These are phyloP conservation scores for Carex scoparia DNA, from an alignment of 176 grass and related monocot genomes.

Conservation along the genomic window DNA sequence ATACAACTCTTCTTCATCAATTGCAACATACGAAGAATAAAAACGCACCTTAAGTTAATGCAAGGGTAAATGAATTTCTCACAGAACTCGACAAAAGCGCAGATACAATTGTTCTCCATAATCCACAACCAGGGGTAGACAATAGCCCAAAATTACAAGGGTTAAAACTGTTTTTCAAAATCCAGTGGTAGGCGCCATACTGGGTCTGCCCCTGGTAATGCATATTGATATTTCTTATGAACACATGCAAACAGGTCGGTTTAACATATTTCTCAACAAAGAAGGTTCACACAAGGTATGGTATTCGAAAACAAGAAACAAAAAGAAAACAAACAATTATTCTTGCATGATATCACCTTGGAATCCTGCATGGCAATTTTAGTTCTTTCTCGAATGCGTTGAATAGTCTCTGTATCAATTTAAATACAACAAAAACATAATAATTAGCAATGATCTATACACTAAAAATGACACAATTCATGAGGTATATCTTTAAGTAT, in stretches of 20 bases:
- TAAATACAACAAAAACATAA: conserved; percentile 8
- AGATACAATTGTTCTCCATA: background rate
- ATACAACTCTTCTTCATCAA: background rate
- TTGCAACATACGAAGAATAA: background rate
- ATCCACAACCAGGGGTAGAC: no score
- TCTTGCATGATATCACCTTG: conserved; percentile 99
- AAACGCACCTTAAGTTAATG: background rate
- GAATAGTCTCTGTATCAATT: conserved; percentile 68
- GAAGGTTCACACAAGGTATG: background rate
- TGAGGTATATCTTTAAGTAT: background rate
- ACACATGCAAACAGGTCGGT: background rate
- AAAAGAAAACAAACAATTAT: conserved; percentile 22
- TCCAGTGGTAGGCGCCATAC: no score
- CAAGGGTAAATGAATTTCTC: background rate
- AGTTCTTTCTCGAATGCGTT: conserved; percentile 73
- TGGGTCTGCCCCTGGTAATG: background rate
- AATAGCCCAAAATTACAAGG: no score
- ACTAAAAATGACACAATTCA: background rate
- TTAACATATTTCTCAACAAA: background rate
- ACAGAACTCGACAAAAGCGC: background rate
- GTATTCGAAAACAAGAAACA: background rate
- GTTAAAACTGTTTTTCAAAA: no score
- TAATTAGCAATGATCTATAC: conserved; percentile 5
- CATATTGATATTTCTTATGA: background rate
- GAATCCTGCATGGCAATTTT: conserved; percentile 94